Percentiles rank a stretch among this genome's conserved stretches.
These are phyloP conservation scores for Orbilia oligospora DNA, from an alignment of 2,329 filamentous ascomycete species.

Conservation along the genomic window DNA sequence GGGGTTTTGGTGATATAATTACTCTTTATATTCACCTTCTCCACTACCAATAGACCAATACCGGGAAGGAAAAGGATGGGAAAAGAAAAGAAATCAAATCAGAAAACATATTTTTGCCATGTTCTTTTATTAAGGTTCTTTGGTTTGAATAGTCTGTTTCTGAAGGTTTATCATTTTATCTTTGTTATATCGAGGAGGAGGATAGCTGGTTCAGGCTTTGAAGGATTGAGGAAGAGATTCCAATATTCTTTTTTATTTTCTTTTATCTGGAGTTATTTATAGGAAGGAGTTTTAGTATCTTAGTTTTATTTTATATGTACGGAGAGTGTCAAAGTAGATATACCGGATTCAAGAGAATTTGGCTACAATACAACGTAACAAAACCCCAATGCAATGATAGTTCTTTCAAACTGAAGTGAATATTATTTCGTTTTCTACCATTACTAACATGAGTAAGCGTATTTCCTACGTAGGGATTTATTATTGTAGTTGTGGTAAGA, in stretches of 20 bases:
- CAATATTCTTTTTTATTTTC: background rate
- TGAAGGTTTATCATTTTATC: background rate
- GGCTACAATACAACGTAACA: conserved; percentile 14
- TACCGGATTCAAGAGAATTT: background rate
- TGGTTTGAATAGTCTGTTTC: background rate
- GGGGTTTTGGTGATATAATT: conserved; percentile 10
- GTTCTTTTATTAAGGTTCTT: no score
- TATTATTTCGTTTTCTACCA: no score
- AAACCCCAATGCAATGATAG: conserved; percentile 39
- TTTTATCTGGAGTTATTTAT: conserved; percentile 12
- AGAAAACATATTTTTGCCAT: no score
- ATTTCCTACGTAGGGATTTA: no score
- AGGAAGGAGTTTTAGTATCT: background rate
- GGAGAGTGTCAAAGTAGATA: background rate
- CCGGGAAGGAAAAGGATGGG: no score
- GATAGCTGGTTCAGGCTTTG: background rate
- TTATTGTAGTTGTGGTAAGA: background rate
- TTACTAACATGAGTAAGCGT: no score
- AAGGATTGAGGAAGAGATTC: background rate
- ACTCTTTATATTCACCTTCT: background rate
- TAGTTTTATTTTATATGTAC: background rate
- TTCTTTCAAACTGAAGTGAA: background rate
- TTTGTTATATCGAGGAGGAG: background rate
- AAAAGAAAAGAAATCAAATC: no score
- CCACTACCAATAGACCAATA: no score